Evolutionary conservation across 768 basidiomycete genomes (phyloP), one percentile per base, ranked within the genome.

Genomic region (Leucogyrophana mollusca): DNA sequence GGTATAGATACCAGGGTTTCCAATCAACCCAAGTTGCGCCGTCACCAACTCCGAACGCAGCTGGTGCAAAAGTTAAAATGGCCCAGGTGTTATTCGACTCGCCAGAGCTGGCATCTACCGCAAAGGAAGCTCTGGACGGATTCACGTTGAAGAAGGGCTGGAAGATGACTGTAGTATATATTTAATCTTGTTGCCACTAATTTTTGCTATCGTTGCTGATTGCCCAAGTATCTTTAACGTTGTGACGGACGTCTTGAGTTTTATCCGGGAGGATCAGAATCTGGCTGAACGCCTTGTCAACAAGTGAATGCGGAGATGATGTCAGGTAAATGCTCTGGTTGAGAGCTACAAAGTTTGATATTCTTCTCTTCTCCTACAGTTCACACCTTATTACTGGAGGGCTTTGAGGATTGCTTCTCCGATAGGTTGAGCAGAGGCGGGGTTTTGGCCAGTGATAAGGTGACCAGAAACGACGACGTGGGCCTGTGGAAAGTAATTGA

Each of bases 131-230:
- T 11, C 67, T 94, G 52, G 82, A 95, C 65, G 87, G 88, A 41
- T 96, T 92, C 65, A 76, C 85, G 33, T 72, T 96, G 56, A 93
- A 94, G 70, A 87, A 86, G 57, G 89, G 81, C 34, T 90, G 87
- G 87, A 69, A 78, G 54, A 91, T 94, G 87, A 74, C 75, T 41
- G 90, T 94, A 46, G 75, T 73, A 35, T 93, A 80, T 68, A 83
- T 86, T 57, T 71, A 58, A 64, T 54, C 40, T 34, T 40, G 13
- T 34, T 24, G 27, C 13, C 27, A 30, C 6, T 30, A 30, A 7
- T 13, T 13, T 30, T 30, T 13, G 27, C 27, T 30, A 30, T 30
- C 13, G 7, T 9, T 30, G 24, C 27, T 44, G 27, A 6, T 30
- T 30, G 27, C 13, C 13, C 27, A 30, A 13, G 27, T 30, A 13